phyloP scores from a whole-genome alignment of 2,329 filamentous ascomycete species.

The Aspergillus nomiae region DNA sequence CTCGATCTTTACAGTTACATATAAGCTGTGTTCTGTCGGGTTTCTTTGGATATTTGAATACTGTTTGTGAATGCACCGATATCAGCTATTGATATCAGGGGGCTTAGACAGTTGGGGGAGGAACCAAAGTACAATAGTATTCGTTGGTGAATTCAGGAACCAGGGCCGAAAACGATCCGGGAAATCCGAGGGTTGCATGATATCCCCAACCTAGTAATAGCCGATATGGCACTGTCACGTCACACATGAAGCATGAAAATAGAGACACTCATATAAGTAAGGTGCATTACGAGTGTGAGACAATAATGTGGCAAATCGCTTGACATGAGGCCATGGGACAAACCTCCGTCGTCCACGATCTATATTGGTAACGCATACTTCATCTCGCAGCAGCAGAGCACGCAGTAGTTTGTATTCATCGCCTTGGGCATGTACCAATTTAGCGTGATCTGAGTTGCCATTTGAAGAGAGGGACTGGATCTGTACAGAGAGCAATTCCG shows the following conservation, averaged over 20 bases:
- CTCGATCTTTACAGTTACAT: not conserved
- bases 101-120: not conserved
- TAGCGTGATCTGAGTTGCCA: not conserved
- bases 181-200: not conserved
- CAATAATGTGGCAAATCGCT: not conserved
- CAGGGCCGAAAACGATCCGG: not conserved
- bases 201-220: not conserved
- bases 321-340: not conserved
- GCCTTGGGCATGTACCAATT: not conserved
- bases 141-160: not conserved
- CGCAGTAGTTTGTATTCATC: not conserved
- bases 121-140: not conserved
- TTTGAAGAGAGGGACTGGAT: not conserved
- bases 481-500: not conserved
- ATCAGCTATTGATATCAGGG: not conserved
- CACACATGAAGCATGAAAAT: not conserved
- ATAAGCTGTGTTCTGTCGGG: not conserved
- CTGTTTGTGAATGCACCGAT: not conserved
- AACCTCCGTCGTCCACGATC: not conserved
- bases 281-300: not conserved
- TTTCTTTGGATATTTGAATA: not conserved
- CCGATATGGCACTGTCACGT: not conserved
- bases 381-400: not conserved
- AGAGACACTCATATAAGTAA: too few species aligned
- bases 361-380: not conserved